Conservation (phyloP, 768 basidiomycete genomes). For the Russula sp. region DNA sequence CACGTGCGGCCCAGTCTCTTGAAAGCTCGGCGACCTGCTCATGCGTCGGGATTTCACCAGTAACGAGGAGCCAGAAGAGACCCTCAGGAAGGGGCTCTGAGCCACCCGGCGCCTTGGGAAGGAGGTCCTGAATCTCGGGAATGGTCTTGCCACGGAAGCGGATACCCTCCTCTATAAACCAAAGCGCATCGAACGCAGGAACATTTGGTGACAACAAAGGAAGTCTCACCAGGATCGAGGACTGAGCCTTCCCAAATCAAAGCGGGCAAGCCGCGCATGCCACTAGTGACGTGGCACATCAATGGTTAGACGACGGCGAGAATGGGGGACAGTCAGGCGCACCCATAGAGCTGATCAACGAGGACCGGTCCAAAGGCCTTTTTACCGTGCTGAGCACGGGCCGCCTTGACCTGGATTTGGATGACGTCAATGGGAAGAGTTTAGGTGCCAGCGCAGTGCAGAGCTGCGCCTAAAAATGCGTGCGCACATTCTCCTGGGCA, state of each 20-base stretch:
- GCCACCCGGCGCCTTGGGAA: conserved; percentile 86
- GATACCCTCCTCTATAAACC: conserved; percentile 77
- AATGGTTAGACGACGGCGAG: conserved; percentile 9
- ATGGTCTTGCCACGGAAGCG: conserved; percentile 97
- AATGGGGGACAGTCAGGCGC: conserved; percentile 21
- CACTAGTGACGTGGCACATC: conserved; percentile 36
- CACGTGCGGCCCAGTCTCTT: conserved; percentile 91
- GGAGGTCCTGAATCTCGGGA: conserved; percentile 75
- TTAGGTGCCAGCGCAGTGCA: background rate
- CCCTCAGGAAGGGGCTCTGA: conserved; percentile 88
- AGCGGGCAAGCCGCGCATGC: conserved; percentile 85
- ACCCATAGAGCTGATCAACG: conserved; percentile 90
- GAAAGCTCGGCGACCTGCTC: conserved; percentile 85
- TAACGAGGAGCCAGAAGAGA: conserved; percentile 93
- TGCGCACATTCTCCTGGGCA: conserved; percentile 64
- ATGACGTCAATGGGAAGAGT: conserved; percentile 10
- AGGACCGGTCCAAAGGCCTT: conserved; percentile 89
- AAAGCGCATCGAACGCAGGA: conserved; percentile 15
- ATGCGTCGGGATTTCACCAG: conserved; percentile 87
- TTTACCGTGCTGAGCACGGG: conserved; percentile 81
- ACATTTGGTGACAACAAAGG: background rate
- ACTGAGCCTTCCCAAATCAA: conserved; percentile 99
- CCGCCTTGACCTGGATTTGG: conserved; percentile 60
- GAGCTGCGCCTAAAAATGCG: background rate
- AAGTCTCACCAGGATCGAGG: conserved; percentile 71